These are phyloP conservation scores for Verticillium zaregamsianum DNA, from an alignment of 2,329 filamentous ascomycete species.

Conservation along the genomic window DNA sequence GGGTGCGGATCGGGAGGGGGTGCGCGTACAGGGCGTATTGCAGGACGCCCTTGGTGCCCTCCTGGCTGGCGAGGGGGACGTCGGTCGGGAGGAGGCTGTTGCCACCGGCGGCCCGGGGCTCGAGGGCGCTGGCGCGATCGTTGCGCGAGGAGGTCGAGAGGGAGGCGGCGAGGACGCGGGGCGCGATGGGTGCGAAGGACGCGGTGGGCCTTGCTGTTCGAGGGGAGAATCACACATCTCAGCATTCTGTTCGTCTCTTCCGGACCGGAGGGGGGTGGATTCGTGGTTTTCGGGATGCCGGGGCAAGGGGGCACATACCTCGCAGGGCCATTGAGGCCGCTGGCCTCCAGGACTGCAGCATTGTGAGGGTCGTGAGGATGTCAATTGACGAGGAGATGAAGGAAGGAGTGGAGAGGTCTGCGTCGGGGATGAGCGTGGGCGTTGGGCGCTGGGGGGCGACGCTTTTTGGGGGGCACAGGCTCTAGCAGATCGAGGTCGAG, in stretches of 20 bases:
- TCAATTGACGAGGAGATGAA: conserved; percentile 1
- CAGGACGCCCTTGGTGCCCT: conserved; percentile 72
- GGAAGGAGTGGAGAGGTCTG: conserved; percentile 1
- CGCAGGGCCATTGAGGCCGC: conserved; percentile 48
- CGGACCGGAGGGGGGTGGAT: not conserved
- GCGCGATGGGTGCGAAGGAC: conserved; percentile 43
- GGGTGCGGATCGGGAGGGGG: not conserved
- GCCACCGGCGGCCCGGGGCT: conserved; percentile 46
- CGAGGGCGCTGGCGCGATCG: conserved; percentile 49
- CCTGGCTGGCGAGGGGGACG: conserved; percentile 73
- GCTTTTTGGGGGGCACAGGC: conserved; percentile 1
- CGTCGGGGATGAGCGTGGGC: conserved; percentile 3
- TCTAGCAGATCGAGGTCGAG: not conserved
- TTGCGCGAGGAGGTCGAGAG: conserved; percentile 64
- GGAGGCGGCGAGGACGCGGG: conserved; percentile 59
- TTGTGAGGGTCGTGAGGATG: conserved; percentile 19
- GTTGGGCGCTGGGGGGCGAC: conserved; percentile 4
- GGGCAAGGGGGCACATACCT: conserved; percentile 31
- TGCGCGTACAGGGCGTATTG: conserved; percentile 79
- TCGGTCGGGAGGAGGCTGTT: conserved; percentile 46
- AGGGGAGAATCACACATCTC: not conserved
- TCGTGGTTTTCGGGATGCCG: not conserved
- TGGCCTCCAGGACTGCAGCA: conserved; percentile 46
- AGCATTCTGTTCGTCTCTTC: not conserved
- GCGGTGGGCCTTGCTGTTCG: conserved; percentile 60